Evolutionary conservation across 2,329 filamentous ascomycete genomes (phyloP).

Genomic region (Phyllachora maydis): DNA sequence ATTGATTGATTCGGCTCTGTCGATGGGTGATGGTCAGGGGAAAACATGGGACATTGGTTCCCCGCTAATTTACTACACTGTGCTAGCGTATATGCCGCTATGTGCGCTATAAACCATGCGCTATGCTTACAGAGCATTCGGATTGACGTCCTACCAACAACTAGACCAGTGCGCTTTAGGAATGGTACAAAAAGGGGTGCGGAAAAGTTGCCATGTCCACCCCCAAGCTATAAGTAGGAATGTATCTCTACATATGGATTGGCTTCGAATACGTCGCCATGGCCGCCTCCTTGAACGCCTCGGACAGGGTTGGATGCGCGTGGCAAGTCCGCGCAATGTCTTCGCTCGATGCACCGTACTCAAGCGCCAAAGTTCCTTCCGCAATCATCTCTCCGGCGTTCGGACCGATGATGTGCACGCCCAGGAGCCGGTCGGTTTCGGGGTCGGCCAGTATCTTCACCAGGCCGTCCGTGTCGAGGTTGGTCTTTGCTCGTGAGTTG

Average conservation of each 20-base stretch:
- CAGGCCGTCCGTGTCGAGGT: conserved; percentile 83
- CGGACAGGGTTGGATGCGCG: conserved; percentile 85
- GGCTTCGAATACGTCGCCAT: conserved; percentile 94
- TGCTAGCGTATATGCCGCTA: no score
- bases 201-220: neutral
- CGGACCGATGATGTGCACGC: conserved; percentile 88
- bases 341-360: conserved; percentile 91
- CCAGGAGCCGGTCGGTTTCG: conserved; percentile 87
- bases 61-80: no score
- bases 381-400: conserved; percentile 99
- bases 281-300: conserved; percentile 98
- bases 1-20: no score
- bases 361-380: conserved; percentile 81
- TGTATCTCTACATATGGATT: conserved; percentile 74
- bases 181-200: no score
- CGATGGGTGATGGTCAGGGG: no score
- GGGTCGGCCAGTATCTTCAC: conserved; percentile 96
- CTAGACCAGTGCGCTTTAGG: no score
- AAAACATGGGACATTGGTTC: no score
- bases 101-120: no score
- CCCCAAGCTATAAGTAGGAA: conserved; percentile 1
- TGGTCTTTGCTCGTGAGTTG: conserved; percentile 98
- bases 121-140: no score
- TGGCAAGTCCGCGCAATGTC: conserved; percentile 91
- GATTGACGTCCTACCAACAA: no score